Evolutionary conservation across 352 stramenopile species (phyloP), one percentile per base, ranked within the genome.

Genomic region (Phytopythium ostracodes): DNA sequence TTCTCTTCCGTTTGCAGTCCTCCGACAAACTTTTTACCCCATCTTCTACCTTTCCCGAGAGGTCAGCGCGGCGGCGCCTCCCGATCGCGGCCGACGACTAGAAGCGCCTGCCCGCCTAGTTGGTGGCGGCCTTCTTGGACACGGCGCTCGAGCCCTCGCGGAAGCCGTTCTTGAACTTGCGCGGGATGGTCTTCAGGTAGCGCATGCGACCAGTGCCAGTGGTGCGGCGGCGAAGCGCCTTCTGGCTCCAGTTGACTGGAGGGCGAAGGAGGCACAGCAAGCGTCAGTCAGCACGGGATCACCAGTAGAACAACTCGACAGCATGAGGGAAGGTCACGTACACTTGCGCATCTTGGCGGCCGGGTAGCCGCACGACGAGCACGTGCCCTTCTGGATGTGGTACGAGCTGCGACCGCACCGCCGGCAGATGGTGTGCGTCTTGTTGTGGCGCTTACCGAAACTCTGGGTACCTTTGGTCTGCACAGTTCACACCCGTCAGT

Each of bases 91-190:
- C 53, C 42, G 35, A 46, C 54, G 22, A 38, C n/a, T n/a, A 43
- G 20, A 35, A 70, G 56, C 49, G 7, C 4, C 29, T 3, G 7
- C 29, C 29, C 65, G 69, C 72, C 90, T 93, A 95, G 84, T 95
- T 95, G 75, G 84, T 93, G 68, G 87, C 87, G 54, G 84, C 84
- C 80, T 95, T 95, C 84, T 95, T 95, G 61, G 87, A 95, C 66
- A 92, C 79, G 63, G 87, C 84, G 53, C 66, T 75, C 70, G 81
- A 79, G 66, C 82, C 97, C 85, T 99, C 97, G 86, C 96, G 90
- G 96, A 99, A 99, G 73, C 97, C 97, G 88, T 99, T 99, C 96
- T 99, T 99, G 92, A 99, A 99, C 71, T 89, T 88, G 76, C 98
- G 92, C 66, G 97, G 94, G 75, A 99, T 88, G 60, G 79, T 98